phyloP scores from a whole-genome alignment of 495 filamentous ascomycete genomes.

The Penicillium robsamsonii region DNA sequence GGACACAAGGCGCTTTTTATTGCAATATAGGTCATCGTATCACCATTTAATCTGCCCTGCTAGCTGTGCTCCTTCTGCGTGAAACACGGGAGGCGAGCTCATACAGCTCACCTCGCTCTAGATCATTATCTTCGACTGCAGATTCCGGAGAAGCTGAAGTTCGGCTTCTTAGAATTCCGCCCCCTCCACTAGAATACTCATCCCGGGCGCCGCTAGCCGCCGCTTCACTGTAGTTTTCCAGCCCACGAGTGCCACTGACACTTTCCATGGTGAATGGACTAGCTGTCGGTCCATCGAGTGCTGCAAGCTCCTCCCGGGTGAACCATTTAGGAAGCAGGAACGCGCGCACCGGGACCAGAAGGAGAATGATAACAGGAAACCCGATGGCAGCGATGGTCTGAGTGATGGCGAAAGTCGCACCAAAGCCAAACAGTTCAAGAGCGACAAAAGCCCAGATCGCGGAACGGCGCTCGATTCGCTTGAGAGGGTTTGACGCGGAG shows the following conservation, averaged over 20 bases:
- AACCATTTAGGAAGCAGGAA: slow-evolving; percentile 73
- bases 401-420: slow-evolving; percentile 87
- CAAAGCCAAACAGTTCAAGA: slow-evolving; percentile 78
- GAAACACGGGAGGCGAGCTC: slow-evolving; percentile 29
- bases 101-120: slow-evolving; percentile 42
- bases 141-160: slow-evolving; percentile 25
- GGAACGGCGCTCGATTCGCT: slow-evolving; percentile 53
- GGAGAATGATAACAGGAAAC: slow-evolving; percentile 83
- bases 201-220: slow-evolving; percentile 12
- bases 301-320: slow-evolving; percentile 60
- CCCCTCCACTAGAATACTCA: slow-evolving; percentile 4
- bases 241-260: slow-evolving; percentile 68
- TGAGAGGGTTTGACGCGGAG: slow-evolving; percentile 63
- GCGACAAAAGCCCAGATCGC: slow-evolving; percentile 75
- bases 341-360: slow-evolving; percentile 74
- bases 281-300: slow-evolving; percentile 78
- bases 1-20: background rate
- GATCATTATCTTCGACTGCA: slow-evolving; percentile 34
- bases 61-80: slow-evolving; percentile 33
- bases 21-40: background rate
- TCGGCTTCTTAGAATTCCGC: slow-evolving; percentile 21
- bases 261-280: slow-evolving; percentile 85
- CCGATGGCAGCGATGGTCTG: slow-evolving; percentile 94
- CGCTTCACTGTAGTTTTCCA: slow-evolving; percentile 27
- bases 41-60: slow-evolving; percentile 17